phyloP scores from a whole-genome alignment of 257 asterid species.

The Nemophila menziesii region DNA sequence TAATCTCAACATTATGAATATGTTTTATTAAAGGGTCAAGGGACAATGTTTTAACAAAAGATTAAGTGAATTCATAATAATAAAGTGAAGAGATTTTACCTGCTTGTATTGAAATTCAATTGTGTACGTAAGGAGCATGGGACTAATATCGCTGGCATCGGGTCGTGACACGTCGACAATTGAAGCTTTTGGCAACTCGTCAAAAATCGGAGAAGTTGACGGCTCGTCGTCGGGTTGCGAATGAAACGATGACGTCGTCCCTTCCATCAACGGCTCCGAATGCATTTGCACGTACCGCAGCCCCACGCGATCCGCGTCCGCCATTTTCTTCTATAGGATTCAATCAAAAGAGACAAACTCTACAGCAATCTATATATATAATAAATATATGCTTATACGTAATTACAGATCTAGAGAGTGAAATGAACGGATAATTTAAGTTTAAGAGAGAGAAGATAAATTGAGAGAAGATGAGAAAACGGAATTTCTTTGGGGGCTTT shows the following conservation, averaged over 20 bases:
- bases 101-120: slow-evolving; percentile 64
- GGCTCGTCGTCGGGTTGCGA: slow-evolving; percentile 7
- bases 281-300: slow-evolving; percentile 44
- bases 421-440: neutral
- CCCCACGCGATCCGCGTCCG: slow-evolving; percentile 41
- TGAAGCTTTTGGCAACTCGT: slow-evolving; percentile 63
- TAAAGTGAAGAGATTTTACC: slow-evolving; percentile 17
- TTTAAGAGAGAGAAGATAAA: neutral
- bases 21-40: no score
- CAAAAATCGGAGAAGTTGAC: slow-evolving; percentile 46
- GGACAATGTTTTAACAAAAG: no score
- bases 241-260: slow-evolving; percentile 26
- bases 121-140: slow-evolving; percentile 76
- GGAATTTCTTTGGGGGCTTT: neutral
- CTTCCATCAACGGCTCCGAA: slow-evolving; percentile 28
- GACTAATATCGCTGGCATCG: slow-evolving; percentile 83
- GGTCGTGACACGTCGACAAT: slow-evolving; percentile 79
- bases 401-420: neutral
- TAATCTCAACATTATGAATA: no score
- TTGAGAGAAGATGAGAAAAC: neutral
- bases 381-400: neutral
- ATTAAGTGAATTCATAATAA: no score
- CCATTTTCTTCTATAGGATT: slow-evolving; percentile 20
- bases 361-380: no score
- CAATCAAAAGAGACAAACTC: neutral